A percentile compares a stretch with the other conserved stretches of the same genome.
Evolutionary conservation across 208 protist genomes (phyloP).

Genomic region (Wallacemonas sp.): DNA sequence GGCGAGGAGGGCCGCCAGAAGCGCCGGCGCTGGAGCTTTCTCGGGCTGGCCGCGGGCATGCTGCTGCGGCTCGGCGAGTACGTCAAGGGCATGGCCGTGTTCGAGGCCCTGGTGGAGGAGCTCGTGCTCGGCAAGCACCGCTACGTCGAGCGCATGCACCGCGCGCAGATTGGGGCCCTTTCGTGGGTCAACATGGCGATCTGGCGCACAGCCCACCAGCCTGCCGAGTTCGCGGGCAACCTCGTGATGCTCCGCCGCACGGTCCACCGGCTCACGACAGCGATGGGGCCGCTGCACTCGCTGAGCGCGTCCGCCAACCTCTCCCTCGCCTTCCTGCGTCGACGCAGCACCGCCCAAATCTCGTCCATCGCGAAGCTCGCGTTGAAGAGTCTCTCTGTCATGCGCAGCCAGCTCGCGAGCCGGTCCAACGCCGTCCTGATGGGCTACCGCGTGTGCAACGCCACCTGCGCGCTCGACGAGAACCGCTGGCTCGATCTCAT

Average conservation of each 20-base stretch:
- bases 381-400: constrained; percentile 28
- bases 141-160: constrained; percentile 37
- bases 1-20: constrained; percentile 34
- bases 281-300: constrained; percentile 51
- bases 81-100: constrained; percentile 34
- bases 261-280: constrained; percentile 33
- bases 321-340: constrained; percentile 31
- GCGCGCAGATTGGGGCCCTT: constrained; percentile 35
- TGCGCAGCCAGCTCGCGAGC: constrained; percentile 30
- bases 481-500: constrained; percentile 49
- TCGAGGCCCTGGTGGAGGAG: constrained; percentile 48
- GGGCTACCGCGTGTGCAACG: constrained; percentile 23
- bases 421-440: constrained; percentile 35
- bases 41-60: constrained; percentile 39
- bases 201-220: constrained; percentile 36
- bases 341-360: constrained; percentile 27
- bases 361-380: constrained; percentile 29
- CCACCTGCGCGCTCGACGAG: not conserved
- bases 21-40: constrained; percentile 51
- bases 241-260: constrained; percentile 36
- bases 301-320: constrained; percentile 39
- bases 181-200: constrained; percentile 45
- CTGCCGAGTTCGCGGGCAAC: constrained; percentile 29
- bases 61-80: constrained; percentile 35
- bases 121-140: constrained; percentile 49